Evolutionary conservation across 768 basidiomycete species (phyloP).

Genomic region (Phanerochaete sordida): DNA sequence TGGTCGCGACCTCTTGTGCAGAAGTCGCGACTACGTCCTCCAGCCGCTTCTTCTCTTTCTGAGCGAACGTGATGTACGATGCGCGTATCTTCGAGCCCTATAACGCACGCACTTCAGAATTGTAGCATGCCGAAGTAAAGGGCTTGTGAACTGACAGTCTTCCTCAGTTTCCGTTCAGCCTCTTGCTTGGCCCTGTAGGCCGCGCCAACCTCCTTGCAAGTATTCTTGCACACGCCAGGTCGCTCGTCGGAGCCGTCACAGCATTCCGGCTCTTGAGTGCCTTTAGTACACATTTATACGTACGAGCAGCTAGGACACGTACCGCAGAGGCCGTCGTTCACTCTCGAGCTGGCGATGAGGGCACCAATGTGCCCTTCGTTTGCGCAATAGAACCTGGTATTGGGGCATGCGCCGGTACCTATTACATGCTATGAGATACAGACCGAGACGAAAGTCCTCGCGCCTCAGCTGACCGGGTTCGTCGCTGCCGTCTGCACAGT

Average conservation of each 20-base stretch:
- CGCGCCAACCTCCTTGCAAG: slow-evolving; percentile 73
- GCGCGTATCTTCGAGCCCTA: slow-evolving; percentile 91
- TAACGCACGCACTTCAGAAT: not conserved
- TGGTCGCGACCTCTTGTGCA: slow-evolving; percentile 53
- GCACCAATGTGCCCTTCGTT: slow-evolving; percentile 89
- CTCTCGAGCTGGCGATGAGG: slow-evolving; percentile 73
- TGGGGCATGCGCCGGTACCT: slow-evolving; percentile 86
- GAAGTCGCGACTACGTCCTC: slow-evolving; percentile 58
- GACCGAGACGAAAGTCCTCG: not conserved
- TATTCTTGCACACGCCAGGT: slow-evolving; percentile 73
- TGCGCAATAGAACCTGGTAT: slow-evolving; percentile 74
- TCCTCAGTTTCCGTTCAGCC: slow-evolving; percentile 73
- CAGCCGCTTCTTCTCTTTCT: slow-evolving; percentile 84
- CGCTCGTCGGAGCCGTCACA: slow-evolving; percentile 96
- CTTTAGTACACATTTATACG: slow-evolving; percentile 14
- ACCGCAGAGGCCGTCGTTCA: slow-evolving; percentile 95
- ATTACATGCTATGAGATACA: slow-evolving; percentile 6
- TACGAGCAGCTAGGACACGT: slow-evolving; percentile 23
- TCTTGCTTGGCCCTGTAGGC: slow-evolving; percentile 63
- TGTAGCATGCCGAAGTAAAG: not conserved
- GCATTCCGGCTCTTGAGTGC: slow-evolving; percentile 71
- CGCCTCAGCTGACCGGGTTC: slow-evolving; percentile 66
- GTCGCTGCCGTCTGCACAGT: slow-evolving; percentile 92
- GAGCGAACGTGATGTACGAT: slow-evolving; percentile 82
- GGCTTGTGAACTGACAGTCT: slow-evolving; percentile 53